These are phyloP conservation scores for Trichophaea hybrida DNA, from an alignment of 2,329 filamentous ascomycete genomes.

Conservation along the genomic window DNA sequence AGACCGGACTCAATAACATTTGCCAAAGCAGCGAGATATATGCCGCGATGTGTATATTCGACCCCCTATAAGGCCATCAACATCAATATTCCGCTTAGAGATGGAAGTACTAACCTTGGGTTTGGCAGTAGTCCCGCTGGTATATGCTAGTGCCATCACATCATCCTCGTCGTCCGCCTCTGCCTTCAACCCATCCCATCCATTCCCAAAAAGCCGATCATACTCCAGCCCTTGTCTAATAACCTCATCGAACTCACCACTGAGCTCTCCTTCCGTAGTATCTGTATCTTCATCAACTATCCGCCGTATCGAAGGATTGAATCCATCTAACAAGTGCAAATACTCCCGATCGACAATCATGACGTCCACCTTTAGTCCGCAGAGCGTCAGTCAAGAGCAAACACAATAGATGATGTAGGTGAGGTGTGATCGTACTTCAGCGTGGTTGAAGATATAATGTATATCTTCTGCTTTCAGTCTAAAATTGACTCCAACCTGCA, in stretches of 20 bases:
- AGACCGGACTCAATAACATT: conserved; percentile 83
- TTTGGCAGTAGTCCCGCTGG: conserved; percentile 53
- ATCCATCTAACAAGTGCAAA: conserved; percentile 52
- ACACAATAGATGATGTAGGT: background rate
- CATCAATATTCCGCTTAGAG: background rate
- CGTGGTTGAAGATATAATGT: conserved; percentile 75
- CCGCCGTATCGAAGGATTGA: conserved; percentile 48
- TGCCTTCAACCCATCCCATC: conserved; percentile 63
- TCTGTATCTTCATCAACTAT: conserved; percentile 79
- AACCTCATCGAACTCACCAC: conserved; percentile 69
- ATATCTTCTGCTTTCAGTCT: conserved; percentile 72
- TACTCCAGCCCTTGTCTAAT: conserved; percentile 64
- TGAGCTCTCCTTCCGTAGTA: conserved; percentile 54
- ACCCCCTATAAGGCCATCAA: conserved; percentile 43
- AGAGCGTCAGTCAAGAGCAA: background rate
- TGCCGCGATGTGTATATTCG: conserved; percentile 75
- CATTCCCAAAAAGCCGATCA: conserved; percentile 54
- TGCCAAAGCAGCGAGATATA: conserved; percentile 68
- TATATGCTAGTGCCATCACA: conserved; percentile 79
- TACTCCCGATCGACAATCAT: conserved; percentile 83
- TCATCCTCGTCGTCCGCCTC: conserved; percentile 63
- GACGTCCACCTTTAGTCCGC: conserved; percentile 46
- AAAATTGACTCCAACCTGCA: conserved; percentile 46
- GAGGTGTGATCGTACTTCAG: conserved; percentile 37
- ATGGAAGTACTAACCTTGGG: conserved; percentile 45